Evolutionary conservation across 2,329 filamentous ascomycete genomes (phyloP), one percentile per base, ranked within the genome.

Genomic region (Xylaria sp.): DNA sequence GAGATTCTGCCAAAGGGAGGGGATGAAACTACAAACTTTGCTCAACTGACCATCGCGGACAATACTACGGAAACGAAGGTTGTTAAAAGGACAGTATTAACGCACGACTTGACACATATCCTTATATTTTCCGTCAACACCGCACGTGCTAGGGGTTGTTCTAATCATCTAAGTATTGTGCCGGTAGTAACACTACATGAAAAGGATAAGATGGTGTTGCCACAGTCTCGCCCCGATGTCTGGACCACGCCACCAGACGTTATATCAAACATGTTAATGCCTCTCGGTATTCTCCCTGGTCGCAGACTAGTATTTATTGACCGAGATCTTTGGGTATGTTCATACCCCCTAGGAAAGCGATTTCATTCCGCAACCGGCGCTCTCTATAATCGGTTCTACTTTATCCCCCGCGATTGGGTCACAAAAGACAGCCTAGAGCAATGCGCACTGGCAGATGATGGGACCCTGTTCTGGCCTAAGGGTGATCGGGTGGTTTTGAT

Each of bases 391-490:
- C 52, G 51, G n/a, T 48, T 64, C 18, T 64, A 65, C 39, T 65
- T 65, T 28, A 50, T 65, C 18, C 52, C 62, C 3, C 62, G 62
- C 25, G 37, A 57, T 13, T 64, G 52, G 51, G 25, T 64, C 12
- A 48, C 62, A 12, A 57, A 10, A 10, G 39, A 57, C 15, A 64
- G 62, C n/a, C 9, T 64, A 13, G 62, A 64, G 12, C 62, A 64
- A 10, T 64, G 62, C 8, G 39, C 23, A 20, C 13, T 64, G 23
- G 62, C 51, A 1, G 52, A 50, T 13, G 62, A 64, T 50, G 62
- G 62, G 2, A 64, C 62, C 1, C 6, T 57, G 52, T 64, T 64
- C n/a, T 64, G 51, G 51, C 62, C 62, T 3, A 64, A 57, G 32
- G 52, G 58, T 3, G 65, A 67, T 44, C 23, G 23, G 8, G 52